Conservation (phyloP, 73 alveolate species). For the Blepharisma stoltei region DNA sequence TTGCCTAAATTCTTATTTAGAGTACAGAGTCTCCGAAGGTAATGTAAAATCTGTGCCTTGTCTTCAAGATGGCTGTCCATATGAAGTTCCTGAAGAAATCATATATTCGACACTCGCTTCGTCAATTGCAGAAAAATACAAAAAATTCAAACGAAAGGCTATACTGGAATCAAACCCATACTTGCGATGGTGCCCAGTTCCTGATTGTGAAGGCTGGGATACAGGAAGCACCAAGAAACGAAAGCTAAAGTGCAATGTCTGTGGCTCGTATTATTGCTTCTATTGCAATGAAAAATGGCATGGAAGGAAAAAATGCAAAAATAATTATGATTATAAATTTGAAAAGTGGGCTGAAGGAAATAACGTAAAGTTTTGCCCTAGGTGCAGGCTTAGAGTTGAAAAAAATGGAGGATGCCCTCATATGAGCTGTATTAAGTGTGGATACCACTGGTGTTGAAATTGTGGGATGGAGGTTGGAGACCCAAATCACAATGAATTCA, state of each 20-base stretch:
- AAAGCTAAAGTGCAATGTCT: not conserved
- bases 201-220: slow-evolving; percentile 14
- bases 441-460: slow-evolving; percentile 39
- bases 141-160: slow-evolving; percentile 21
- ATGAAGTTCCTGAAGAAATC: slow-evolving; percentile 27
- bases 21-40: not conserved
- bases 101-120: not conserved
- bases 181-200: slow-evolving; percentile 20
- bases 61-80: slow-evolving; percentile 19
- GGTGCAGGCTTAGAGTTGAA: slow-evolving; percentile 33
- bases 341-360: not conserved
- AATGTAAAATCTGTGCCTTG: not conserved
- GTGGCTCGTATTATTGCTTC: not conserved
- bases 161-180: slow-evolving; percentile 35
- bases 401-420: slow-evolving; percentile 48
- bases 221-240: not conserved
- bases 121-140: slow-evolving; percentile 26
- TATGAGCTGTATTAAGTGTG: slow-evolving; percentile 45
- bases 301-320: not conserved
- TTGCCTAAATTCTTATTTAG: not conserved
- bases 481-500: not conserved
- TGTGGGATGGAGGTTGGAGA: slow-evolving; percentile 27
- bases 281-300: not conserved
- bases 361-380: slow-evolving; percentile 32
- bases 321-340: not conserved